These are phyloP conservation scores for Paecilomyces niveus DNA, from an alignment of 2,329 filamentous ascomycete genomes.

Conservation along the genomic window DNA sequence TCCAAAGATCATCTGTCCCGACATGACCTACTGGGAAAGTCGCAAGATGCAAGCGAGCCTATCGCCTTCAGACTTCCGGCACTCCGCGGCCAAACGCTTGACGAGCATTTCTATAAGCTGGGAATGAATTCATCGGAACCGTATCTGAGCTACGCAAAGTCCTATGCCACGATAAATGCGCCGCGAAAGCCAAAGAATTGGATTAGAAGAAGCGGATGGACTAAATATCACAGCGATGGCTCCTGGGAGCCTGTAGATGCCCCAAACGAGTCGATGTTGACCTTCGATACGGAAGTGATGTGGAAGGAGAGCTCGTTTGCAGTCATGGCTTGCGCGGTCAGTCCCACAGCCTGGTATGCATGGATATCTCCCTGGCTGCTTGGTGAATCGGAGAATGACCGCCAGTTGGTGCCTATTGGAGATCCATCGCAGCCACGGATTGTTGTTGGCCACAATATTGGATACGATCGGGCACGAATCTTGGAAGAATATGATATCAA, in stretches of 20 bases:
- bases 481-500: conserved; percentile 80
- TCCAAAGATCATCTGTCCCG: conserved; percentile 74
- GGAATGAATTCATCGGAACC: conserved; percentile 83
- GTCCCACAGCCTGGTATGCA: conserved; percentile 87
- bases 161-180: conserved; percentile 58
- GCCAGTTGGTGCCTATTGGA: conserved; percentile 81
- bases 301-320: conserved; percentile 89
- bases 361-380: conserved; percentile 96
- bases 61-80: conserved; percentile 80
- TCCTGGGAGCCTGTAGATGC: conserved; percentile 63
- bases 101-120: conserved; percentile 89
- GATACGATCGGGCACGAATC: conserved; percentile 84
- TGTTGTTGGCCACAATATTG: conserved; percentile 89
- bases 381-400: conserved; percentile 67
- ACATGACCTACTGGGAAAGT: conserved; percentile 86
- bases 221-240: conserved; percentile 76
- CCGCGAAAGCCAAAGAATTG: conserved; percentile 63
- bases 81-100: conserved; percentile 71
- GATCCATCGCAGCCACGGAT: conserved; percentile 66
- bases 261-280: conserved; percentile 74
- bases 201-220: conserved; percentile 80
- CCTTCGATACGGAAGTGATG: conserved; percentile 95
- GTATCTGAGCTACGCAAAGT: conserved; percentile 66
- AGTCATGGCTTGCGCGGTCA: conserved; percentile 92
- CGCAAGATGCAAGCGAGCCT: conserved; percentile 65